phyloP scores from a whole-genome alignment of 1,284 basidiomycete genomes.

The Leccinum solheimii region DNA sequence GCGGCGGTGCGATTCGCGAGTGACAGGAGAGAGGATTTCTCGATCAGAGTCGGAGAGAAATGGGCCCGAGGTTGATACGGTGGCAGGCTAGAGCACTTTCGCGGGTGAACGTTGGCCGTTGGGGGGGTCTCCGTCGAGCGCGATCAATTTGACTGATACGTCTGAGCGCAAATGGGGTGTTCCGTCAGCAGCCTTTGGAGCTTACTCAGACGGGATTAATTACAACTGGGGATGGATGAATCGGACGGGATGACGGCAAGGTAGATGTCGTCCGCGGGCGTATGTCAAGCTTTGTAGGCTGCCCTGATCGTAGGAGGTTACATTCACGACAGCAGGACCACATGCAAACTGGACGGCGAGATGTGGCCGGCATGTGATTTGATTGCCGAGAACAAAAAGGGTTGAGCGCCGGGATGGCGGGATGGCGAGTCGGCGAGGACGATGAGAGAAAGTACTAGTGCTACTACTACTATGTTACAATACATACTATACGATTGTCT shows the following conservation, averaged over 20 bases:
- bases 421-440: not conserved
- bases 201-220: conserved; percentile 1
- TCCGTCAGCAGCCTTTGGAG: conserved; percentile 8
- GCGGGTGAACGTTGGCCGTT: conserved; percentile 5
- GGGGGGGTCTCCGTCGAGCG: not conserved
- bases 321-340: not conserved
- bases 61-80: not conserved
- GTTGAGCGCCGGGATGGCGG: conserved; percentile 4
- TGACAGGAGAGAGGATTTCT: conserved; percentile 11
- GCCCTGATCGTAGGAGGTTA: conserved; percentile 4
- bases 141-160: not conserved
- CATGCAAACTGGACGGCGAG: not conserved
- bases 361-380: not conserved
- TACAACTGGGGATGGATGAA: not conserved
- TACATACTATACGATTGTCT: not conserved
- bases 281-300: not conserved
- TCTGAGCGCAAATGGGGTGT: not conserved
- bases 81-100: conserved; percentile 12
- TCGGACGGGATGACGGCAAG: not conserved
- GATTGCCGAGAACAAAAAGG: conserved; percentile 5
- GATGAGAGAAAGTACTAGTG: not conserved
- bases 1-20: conserved; percentile 2
- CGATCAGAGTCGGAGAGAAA: conserved; percentile 16
- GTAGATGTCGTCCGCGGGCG: conserved; percentile 2
- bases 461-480: not conserved